phyloP scores from a whole-genome alignment of 2,329 filamentous ascomycete genomes.

The Paraconiothyrium brasiliense region DNA sequence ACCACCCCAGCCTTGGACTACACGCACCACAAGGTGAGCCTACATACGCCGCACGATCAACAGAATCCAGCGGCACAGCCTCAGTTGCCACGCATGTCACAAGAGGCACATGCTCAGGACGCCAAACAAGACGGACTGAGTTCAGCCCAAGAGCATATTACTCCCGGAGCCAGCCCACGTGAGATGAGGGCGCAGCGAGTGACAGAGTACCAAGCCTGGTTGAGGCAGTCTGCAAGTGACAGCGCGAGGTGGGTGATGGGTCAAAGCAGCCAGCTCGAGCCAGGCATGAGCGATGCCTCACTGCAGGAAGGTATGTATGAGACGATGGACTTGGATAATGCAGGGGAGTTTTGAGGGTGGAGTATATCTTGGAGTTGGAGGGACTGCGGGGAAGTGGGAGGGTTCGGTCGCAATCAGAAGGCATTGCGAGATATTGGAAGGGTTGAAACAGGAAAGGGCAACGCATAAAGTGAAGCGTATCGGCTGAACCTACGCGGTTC shows the following conservation, averaged over 20 bases:
- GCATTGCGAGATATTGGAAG: background rate
- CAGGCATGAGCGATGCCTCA: background rate
- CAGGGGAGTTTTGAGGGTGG: background rate
- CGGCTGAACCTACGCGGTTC: background rate
- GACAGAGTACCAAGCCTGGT: background rate
- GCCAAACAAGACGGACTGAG: background rate
- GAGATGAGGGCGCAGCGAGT: background rate
- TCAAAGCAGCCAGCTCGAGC: background rate
- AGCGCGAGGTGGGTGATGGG: background rate
- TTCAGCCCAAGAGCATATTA: background rate
- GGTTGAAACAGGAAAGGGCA: background rate
- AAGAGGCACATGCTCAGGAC: background rate
- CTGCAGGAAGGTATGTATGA: background rate
- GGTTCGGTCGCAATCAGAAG: background rate
- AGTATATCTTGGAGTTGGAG: background rate
- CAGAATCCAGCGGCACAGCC: no score
- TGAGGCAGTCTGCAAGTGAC: slow-evolving; percentile 1
- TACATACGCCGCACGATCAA: background rate
- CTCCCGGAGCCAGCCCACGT: background rate
- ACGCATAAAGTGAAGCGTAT: background rate
- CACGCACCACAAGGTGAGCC: background rate
- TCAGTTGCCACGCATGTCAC: no score
- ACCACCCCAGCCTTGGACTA: background rate
- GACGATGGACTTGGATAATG: background rate
- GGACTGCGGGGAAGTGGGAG: background rate